These are phyloP conservation scores for Paecilomyces sp. DNA, from an alignment of 2,329 filamentous ascomycete species.

Conservation along the genomic window DNA sequence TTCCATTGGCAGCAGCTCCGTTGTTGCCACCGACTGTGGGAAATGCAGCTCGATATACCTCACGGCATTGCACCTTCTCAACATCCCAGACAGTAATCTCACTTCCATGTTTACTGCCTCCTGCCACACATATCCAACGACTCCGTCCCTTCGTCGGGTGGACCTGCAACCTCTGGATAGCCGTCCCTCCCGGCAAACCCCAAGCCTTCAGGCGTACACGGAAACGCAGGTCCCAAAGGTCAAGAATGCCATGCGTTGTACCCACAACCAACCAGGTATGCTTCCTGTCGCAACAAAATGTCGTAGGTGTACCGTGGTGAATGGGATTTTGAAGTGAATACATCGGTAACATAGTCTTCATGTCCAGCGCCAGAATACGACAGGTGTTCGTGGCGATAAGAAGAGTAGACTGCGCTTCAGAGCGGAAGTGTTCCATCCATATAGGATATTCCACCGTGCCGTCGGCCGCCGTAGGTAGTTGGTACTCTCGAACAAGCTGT, in stretches of 20 bases:
- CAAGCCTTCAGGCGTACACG: constrained; percentile 78
- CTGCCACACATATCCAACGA: constrained; percentile 80
- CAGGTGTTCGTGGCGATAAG: constrained; percentile 81
- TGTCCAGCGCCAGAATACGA: constrained; percentile 73
- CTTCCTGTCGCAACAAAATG: constrained; percentile 79
- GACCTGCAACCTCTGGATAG: constrained; percentile 71
- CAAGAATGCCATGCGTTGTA: constrained; percentile 85
- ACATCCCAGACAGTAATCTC: constrained; percentile 96
- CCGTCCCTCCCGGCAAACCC: constrained; percentile 73
- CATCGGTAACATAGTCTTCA: constrained; percentile 75
- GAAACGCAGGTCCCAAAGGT: constrained; percentile 97
- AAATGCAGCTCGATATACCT: constrained; percentile 66
- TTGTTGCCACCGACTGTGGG: constrained; percentile 6
- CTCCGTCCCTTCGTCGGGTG: constrained; percentile 73
- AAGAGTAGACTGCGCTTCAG: constrained; percentile 73
- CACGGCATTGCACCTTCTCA: constrained; percentile 79
- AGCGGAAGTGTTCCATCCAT: constrained; percentile 87
- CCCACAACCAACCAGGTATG: constrained; percentile 87
- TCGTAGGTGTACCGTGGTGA: constrained; percentile 84
- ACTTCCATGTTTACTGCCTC: constrained; percentile 70
- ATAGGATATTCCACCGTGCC: constrained; percentile 63
- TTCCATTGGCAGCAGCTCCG: neutral
- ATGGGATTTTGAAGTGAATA: constrained; percentile 80
- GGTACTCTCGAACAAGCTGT: constrained; percentile 69
- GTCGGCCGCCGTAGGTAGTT: constrained; percentile 44